phyloP scores from a whole-genome alignment of 78 protist genomes.

The Protostelium mycophagum region DNA sequence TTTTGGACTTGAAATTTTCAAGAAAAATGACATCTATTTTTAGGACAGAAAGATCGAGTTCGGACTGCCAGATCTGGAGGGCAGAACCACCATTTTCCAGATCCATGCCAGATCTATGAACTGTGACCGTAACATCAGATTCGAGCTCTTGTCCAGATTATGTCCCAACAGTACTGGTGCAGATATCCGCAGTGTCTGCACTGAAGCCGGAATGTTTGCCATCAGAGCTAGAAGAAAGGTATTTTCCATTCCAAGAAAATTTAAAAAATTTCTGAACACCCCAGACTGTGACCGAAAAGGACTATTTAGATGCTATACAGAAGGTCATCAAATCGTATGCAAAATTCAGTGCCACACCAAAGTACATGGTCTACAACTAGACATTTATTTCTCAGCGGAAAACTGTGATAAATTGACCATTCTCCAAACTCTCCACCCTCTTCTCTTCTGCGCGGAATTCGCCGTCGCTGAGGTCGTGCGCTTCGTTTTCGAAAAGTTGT shows the following conservation, averaged over 20 bases:
- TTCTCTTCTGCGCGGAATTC: neutral
- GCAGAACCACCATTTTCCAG: conserved; percentile 87
- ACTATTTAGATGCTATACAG: conserved; percentile 97
- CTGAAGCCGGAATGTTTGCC: conserved; percentile 90
- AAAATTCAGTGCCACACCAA: conserved; percentile 98
- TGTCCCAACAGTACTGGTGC: conserved; percentile 98
- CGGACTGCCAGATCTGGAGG: conserved; percentile 97
- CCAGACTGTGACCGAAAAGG: conserved; percentile 92
- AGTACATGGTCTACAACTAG: conserved; percentile 96
- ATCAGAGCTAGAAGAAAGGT: conserved; percentile 84
- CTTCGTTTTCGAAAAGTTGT: neutral
- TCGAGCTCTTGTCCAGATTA: conserved; percentile 97
- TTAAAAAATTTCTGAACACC: neutral
- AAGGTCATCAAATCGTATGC: conserved; percentile 99
- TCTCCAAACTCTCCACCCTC: neutral
- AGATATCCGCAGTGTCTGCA: conserved; percentile 78
- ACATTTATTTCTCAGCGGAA: neutral
- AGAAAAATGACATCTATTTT: too few species aligned
- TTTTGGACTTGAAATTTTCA: too few species aligned
- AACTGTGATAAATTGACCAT: neutral
- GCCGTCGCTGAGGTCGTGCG: neutral
- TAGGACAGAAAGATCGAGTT: conserved; percentile 97
- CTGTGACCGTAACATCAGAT: conserved; percentile 93
- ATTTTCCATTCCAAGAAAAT: neutral
- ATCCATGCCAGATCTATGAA: conserved; percentile 89